Evolutionary conservation across 257 asterid genomes (phyloP).

Genomic region (Solanum microdontum): DNA sequence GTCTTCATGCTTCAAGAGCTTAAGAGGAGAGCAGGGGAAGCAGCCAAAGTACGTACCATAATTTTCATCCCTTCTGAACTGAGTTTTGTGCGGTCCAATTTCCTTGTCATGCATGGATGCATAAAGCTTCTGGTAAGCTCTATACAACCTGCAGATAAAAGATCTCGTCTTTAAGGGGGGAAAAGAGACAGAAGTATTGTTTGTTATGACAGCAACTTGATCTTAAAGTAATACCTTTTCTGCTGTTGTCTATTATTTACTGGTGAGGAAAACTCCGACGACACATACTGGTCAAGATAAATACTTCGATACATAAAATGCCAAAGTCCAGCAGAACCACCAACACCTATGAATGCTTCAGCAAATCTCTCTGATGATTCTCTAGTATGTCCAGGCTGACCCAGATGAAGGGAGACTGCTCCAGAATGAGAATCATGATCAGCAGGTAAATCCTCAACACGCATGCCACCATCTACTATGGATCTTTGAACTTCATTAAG

Average conservation of each 20-base stretch:
- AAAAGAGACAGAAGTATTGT: not conserved
- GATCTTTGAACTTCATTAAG: constrained; percentile 89
- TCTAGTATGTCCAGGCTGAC: constrained; percentile 40
- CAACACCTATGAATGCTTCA: constrained; percentile 42
- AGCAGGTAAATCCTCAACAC: constrained; percentile 57
- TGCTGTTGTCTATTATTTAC: constrained; percentile 65
- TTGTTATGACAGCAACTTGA: not conserved
- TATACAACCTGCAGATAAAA: constrained; percentile 46
- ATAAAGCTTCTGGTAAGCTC: constrained; percentile 78
- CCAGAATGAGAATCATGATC: constrained; percentile 49
- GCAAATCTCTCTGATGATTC: constrained; percentile 35
- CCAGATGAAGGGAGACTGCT: constrained; percentile 40
- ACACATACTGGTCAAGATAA: constrained; percentile 75
- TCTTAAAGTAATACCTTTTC: constrained; percentile 46
- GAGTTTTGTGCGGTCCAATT: constrained; percentile 87
- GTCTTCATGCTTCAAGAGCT: not conserved
- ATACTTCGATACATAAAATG: constrained; percentile 89
- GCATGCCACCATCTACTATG: constrained; percentile 77
- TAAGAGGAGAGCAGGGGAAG: not conserved
- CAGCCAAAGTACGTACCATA: constrained; percentile 41
- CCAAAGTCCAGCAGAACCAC: constrained; percentile 98
- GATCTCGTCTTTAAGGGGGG: not conserved
- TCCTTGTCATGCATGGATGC: constrained; percentile 80
- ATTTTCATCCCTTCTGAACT: constrained; percentile 87
- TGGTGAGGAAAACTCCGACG: constrained; percentile 89